Base-by-base conservation (phyloP, 257 asterid genomes). In the Jasminum sambac region DNA sequence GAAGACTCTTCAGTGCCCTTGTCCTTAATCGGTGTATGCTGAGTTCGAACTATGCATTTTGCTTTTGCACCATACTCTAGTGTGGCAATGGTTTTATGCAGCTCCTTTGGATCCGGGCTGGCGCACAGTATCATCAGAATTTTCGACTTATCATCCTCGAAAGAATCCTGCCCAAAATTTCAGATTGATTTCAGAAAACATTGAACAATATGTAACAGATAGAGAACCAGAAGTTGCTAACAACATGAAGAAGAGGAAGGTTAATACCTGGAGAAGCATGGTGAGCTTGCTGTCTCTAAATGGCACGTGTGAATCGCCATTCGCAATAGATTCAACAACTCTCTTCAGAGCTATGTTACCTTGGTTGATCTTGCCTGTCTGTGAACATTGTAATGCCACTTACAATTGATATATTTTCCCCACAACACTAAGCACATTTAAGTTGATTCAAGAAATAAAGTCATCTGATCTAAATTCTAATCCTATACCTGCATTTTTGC, bases 281-380 rank as follows among this genome's bases (percentile, higher is more conserved):
- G 99, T 95, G 43, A 95, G 71, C 85, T 95, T 95, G 92, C 99
- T 95, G 65, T 95, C 99, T 67, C 99, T 88, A 71, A 95, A 95
- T 0, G 99, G 98, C 48, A 95, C 99, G 42, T 95, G 99, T 23
- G 98, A 88, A 76, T 95, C 99, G 7, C 97, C 95, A 68, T 95
- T 95, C 4, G 99, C 98, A 34, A 95, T 95, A 5, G 99, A 95
- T 70, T 95, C 99, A 21, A 95, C 98, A 40, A 95, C 99, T 77
- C 99, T 82, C 71, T 88, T 95, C 64, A 91, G 73, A 6, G 99
- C 97, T 37, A 76, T 88, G 70, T 95, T 91, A 5, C 99, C 98
- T 67, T 91, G 99, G 80, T 95, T 95, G 55, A 95, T 95, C 78
- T 95, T 95, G 12, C 81, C 97, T 3, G 99, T 95, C 98, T 95